phyloP scores from a whole-genome alignment of 169 alveolate genomes.

The Plasmodium knowlesi region DNA sequence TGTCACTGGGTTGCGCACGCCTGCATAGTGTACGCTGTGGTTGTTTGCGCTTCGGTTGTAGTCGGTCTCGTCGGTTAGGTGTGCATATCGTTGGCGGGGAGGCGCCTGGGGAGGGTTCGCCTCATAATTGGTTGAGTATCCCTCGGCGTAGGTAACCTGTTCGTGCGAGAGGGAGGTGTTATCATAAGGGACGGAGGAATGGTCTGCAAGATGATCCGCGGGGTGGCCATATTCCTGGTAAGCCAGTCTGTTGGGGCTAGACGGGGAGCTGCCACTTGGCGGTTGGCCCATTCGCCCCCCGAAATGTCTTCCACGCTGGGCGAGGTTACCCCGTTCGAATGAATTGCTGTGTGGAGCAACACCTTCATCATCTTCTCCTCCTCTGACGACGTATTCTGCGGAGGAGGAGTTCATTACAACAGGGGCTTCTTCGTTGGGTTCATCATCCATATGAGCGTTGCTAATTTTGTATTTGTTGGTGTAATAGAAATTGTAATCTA shows the following conservation, averaged over 20 bases:
- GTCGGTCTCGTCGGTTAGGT: neutral
- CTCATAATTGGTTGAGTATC: neutral
- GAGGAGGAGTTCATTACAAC: neutral
- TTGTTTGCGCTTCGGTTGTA: neutral
- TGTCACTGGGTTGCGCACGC: neutral
- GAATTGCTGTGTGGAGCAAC: neutral
- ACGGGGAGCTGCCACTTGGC: neutral
- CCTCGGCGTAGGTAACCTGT: neutral
- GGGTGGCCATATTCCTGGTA: neutral
- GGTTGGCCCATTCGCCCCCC: neutral
- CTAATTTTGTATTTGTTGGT: conserved; percentile 45
- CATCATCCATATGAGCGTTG: neutral
- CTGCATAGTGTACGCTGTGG: neutral
- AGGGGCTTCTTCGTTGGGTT: neutral
- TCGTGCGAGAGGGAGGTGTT: neutral
- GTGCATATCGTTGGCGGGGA: conserved; percentile 1
- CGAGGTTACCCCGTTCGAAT: neutral
- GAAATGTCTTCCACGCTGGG: neutral
- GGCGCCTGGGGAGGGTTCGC: neutral
- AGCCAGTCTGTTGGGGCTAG: neutral
- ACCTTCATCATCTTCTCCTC: neutral
- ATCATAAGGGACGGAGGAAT: neutral
- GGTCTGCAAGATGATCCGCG: neutral
- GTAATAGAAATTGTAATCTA: conserved; percentile 69
- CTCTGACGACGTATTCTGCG: neutral